phyloP scores from a whole-genome alignment of 1,139 yeast species.

The Saccharomyces hybrid region DNA sequence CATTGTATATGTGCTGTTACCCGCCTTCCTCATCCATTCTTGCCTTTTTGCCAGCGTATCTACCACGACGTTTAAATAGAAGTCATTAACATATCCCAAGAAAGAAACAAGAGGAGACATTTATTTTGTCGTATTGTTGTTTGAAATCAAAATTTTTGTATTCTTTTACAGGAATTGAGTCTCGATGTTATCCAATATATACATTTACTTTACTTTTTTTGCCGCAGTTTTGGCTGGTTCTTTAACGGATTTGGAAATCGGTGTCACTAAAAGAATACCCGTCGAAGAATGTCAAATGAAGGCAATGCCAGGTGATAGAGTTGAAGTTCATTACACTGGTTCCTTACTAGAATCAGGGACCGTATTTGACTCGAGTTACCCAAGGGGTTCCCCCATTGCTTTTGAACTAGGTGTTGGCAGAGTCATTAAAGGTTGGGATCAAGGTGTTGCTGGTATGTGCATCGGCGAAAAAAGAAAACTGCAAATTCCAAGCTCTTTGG shows the following conservation, averaged over 20 bases:
- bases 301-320: conserved; percentile 55
- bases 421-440: conserved; percentile 85
- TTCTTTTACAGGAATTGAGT: neutral
- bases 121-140: neutral
- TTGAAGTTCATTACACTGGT: conserved; percentile 73
- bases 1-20: neutral
- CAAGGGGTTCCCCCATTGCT: conserved; percentile 57
- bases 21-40: neutral
- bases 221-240: conserved; percentile 17
- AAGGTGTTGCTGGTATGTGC: conserved; percentile 74
- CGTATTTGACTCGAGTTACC: conserved; percentile 65
- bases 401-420: conserved; percentile 67
- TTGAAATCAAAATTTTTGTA: neutral
- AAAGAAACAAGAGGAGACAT: neutral
- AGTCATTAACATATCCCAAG: neutral
- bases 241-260: conserved; percentile 29
- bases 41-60: neutral
- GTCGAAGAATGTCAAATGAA: conserved; percentile 46
- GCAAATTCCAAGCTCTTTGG: conserved; percentile 69
- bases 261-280: conserved; percentile 42
- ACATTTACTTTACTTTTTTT: conserved; percentile 6
- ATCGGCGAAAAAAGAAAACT: conserved; percentile 77
- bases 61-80: neutral
- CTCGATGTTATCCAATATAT: conserved; percentile 3
- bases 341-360: conserved; percentile 52